Evolutionary conservation across 345 rosid species (phyloP).

Genomic region (Aquilaria yunnanensis): DNA sequence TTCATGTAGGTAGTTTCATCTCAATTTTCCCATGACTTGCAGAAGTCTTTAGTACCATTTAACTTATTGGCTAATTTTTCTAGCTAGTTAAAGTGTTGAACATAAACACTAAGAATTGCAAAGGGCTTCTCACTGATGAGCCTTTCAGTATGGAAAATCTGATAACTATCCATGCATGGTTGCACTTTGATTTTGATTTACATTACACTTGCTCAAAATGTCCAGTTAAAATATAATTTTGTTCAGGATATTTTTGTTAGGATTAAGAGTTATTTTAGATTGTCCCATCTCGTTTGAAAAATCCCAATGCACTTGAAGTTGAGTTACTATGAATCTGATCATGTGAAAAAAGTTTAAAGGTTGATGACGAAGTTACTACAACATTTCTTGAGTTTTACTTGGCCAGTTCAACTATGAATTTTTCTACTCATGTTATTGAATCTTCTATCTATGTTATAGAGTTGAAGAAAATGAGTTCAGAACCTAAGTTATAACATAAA

Average conservation of each 20-base stretch:
- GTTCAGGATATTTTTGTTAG: neutral
- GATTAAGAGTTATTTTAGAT: conserved; percentile 6
- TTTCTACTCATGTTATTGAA: conserved; percentile 8
- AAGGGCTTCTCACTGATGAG: conserved; percentile 82
- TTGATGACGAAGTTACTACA: conserved; percentile 76
- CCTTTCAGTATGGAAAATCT: conserved; percentile 71
- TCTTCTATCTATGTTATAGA: conserved; percentile 34
- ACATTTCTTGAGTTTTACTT: conserved; percentile 1
- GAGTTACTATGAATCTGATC: conserved; percentile 49
- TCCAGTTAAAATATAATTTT: conserved; percentile 1
- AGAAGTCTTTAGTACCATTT: too few relatives aligned
- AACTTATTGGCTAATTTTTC: conserved; percentile 4
- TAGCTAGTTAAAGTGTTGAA: conserved; percentile 88
- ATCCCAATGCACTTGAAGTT: conserved; percentile 76
- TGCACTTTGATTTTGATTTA: conserved; percentile 1
- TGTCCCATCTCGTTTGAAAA: conserved; percentile 33
- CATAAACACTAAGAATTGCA: conserved; percentile 92
- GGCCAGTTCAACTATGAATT: conserved; percentile 5
- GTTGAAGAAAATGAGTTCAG: conserved; percentile 53
- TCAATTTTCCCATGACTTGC: too few relatives aligned
- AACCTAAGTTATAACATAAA: conserved; percentile 77
- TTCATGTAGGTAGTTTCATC: too few relatives aligned
- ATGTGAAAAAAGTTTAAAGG: too few relatives aligned
- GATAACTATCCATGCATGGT: conserved; percentile 68
- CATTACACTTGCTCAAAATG: conserved; percentile 11